Base-by-base conservation (phyloP, 164 flowering plant species). In the Piper longum region DNA sequence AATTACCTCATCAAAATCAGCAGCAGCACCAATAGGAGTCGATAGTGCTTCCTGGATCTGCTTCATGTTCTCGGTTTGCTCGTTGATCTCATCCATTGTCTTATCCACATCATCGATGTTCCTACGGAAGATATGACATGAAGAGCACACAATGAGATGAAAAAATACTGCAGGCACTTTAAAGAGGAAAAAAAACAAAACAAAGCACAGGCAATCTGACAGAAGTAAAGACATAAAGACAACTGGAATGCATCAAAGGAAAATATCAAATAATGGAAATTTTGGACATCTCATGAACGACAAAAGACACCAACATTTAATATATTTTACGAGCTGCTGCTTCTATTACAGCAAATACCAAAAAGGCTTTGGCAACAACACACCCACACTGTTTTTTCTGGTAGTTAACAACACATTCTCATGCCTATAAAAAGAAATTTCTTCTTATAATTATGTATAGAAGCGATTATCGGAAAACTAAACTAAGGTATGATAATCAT, bases 11-110 rank as follows among this genome's bases (percentile, higher is more conserved):
- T 70, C 65, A 26, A 67, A 16, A 41, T 54, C 65, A 36, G 52
- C 54, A 1, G 66, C 70, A 12, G 66, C 62, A 42, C 66, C 59
- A 51, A 56, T 40, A 16, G 70, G 66, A 61, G 65, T 54, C 42
- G 65, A 62, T 16, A 70, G 18, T 36, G 66, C 69, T 18, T 66
- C 65, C 60, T 61, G 65, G 26, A 62, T 68, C 66, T 68, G 66
- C 39, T 62, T 68, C 70, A 68, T 68, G 41, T 62, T 56, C 36
- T 26, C 36, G 36, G 36, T 26, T 26, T 26, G 36, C 36, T 26
- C 36, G 36, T 26, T 26, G 36, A 62, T 54, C 43, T 62, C 62
- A 4, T 66, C 73, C 54, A 70, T 59, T 40, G 62, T 59, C 57
- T 62, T 66, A 4, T 70, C 62, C 60, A 70, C 54, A 55, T 54